Conservation (phyloP, 2,329 filamentous ascomycete genomes). For the Colletotrichum echinochloae region DNA sequence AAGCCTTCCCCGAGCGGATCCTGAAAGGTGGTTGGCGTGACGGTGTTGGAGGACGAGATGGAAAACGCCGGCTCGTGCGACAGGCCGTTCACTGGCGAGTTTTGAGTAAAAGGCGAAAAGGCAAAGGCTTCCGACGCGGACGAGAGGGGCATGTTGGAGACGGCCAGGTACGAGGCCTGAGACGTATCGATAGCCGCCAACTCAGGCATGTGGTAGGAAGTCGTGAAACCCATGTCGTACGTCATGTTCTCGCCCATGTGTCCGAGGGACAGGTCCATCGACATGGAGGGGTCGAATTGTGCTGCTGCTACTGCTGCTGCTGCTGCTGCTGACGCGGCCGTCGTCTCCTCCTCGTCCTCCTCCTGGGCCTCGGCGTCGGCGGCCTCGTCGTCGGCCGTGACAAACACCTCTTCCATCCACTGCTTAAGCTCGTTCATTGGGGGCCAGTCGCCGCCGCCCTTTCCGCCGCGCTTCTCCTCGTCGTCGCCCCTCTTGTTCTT, state of each 20-base stretch:
- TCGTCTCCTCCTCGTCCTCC: constrained; percentile 44
- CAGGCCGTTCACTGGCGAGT: constrained; percentile 38
- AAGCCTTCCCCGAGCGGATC: constrained; percentile 24
- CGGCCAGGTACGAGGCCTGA: constrained; percentile 30
- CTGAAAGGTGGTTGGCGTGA: constrained; percentile 37
- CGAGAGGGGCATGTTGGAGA: constrained; percentile 35
- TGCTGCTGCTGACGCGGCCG: neutral
- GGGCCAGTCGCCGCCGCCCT: constrained; percentile 66
- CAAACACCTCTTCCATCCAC: constrained; percentile 69
- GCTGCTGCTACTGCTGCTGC: neutral
- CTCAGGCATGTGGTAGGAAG: constrained; percentile 35
- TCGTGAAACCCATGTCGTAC: constrained; percentile 29
- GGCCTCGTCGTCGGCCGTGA: constrained; percentile 53
- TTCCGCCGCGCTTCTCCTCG: constrained; percentile 66
- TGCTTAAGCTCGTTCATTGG: constrained; percentile 68
- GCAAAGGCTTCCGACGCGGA: constrained; percentile 35
- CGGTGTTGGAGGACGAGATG: constrained; percentile 39
- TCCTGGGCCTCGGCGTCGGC: constrained; percentile 43
- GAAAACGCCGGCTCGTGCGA: constrained; percentile 40
- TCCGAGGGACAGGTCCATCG: constrained; percentile 34
- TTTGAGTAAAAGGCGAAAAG: constrained; percentile 29
- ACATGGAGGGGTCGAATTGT: constrained; percentile 27
- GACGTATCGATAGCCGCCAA: constrained; percentile 33
- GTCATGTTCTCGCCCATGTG: constrained; percentile 38
- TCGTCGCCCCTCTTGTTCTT: constrained; percentile 54